Base-by-base conservation (phyloP, 148 eudicot genomes). In the Chenopodium berlandieri region DNA sequence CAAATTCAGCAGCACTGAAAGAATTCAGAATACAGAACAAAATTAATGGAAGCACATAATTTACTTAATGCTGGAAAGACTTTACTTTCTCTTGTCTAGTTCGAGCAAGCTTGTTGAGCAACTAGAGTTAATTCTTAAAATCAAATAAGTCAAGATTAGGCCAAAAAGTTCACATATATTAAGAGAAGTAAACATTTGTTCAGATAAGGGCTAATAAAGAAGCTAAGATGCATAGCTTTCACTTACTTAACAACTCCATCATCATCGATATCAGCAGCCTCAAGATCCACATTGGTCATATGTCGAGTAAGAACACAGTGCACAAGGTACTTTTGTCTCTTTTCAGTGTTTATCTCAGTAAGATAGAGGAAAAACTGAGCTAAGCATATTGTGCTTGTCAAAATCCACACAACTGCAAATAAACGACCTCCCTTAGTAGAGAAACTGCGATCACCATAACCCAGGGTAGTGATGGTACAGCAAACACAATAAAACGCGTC, bases 401-500 rank as follows among this genome's bases (percentile, higher is more conserved):
- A 77, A 73, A 96, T 96, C 99, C 99, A 96, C 46, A 90, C 80
- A 50, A 92, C 82, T 11, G 98, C 97, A 78, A 96, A 96, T 65
- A 89, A 46, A 34, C 99, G 95, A 17, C 98, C 99, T 10, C 90
- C 89, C 80, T 84, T 75, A 2, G 97, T 91, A 19, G 95, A 90
- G 89, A 96, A 96, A 86, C 98, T 92, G 63, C 86, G 90, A 71
- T 92, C 95, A 63, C 98, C 97, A 77, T 96, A 96, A 16, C 99
- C 99, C 77, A 96, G 87, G 27, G 98, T 88, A n/a, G 99, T 94
- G 66, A 96, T 84, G 1, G 98, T 94, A 48, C 90, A 88, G 74
- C 97, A 92, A 72, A 94, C 95, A 79, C 99, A 94, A 76, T 94
- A 96, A 73, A 96, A 94, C 3, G 99, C 95, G 84, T 96, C 98